A percentile compares a stretch with the other conserved stretches of the same genome.
Conservation (phyloP, 2,329 filamentous ascomycete genomes). For the Clarireedia sp. region DNA sequence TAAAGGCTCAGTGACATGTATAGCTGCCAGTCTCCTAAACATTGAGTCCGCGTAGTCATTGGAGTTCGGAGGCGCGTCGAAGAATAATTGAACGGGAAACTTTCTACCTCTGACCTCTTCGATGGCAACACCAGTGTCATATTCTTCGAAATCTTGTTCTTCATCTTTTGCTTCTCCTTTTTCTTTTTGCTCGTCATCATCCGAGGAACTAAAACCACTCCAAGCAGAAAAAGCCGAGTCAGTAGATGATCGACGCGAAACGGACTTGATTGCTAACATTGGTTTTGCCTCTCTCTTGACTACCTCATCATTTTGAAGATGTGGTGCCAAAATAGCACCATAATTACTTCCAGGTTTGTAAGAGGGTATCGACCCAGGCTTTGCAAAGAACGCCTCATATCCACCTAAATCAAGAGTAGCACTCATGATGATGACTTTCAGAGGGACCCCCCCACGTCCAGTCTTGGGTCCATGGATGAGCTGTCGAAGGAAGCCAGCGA, state of each 20-base stretch:
- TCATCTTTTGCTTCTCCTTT: neutral
- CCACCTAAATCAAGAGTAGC: slow-evolving; percentile 84
- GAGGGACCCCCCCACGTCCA: slow-evolving; percentile 60
- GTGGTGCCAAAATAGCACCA: slow-evolving; percentile 18
- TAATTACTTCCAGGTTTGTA: slow-evolving; percentile 28
- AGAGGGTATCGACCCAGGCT: slow-evolving; percentile 13
- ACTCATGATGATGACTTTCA: slow-evolving; percentile 95
- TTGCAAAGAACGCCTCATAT: slow-evolving; percentile 65
- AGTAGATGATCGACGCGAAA: slow-evolving; percentile 12
- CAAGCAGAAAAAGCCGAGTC: slow-evolving; percentile 18
- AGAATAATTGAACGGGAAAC: slow-evolving; percentile 71
- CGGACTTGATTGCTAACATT: slow-evolving; percentile 1
- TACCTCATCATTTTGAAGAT: slow-evolving; percentile 13
- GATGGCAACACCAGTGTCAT: slow-evolving; percentile 22
- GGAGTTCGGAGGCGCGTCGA: slow-evolving; percentile 61
- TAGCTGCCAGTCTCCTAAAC: slow-evolving; percentile 73
- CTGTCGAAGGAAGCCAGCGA: slow-evolving; percentile 80
- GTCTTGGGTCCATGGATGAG: slow-evolving; percentile 56
- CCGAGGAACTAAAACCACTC: slow-evolving; percentile 19
- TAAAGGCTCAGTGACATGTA: slow-evolving; percentile 81
- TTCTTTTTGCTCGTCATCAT: slow-evolving; percentile 6
- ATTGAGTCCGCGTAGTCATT: slow-evolving; percentile 72
- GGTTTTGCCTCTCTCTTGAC: neutral
- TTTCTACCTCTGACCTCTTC: slow-evolving; percentile 75
- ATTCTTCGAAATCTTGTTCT: neutral